These are phyloP conservation scores for Neofusicoccum cordaticola DNA, from an alignment of 2,329 filamentous ascomycete species.

Conservation along the genomic window DNA sequence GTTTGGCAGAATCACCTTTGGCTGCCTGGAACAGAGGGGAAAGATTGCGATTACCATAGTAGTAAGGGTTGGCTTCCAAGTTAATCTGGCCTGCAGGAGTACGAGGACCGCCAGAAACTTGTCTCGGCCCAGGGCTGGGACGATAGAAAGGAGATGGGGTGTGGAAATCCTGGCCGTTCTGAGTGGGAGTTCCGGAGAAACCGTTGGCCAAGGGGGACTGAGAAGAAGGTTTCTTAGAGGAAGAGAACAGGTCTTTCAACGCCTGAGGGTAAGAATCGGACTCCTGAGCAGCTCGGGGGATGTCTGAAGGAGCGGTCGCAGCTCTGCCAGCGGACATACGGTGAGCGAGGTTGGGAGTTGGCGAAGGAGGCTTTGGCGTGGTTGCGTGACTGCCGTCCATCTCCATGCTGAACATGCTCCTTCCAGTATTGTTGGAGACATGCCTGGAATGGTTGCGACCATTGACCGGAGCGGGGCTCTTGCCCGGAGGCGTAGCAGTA, in stretches of 20 bases:
- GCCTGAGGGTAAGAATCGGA: slow-evolving; percentile 46
- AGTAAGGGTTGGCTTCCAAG: slow-evolving; percentile 31
- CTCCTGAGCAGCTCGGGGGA: slow-evolving; percentile 18
- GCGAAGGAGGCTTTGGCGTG: slow-evolving; percentile 13
- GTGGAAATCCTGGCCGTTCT: slow-evolving; percentile 20
- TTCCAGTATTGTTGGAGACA: slow-evolving; percentile 48
- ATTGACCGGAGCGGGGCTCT: slow-evolving; percentile 25
- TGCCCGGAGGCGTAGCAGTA: slow-evolving; percentile 24
- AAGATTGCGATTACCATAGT: slow-evolving; percentile 49
- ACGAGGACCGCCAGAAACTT: slow-evolving; percentile 27
- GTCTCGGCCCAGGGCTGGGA: slow-evolving; percentile 26
- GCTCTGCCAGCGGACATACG: slow-evolving; percentile 48
- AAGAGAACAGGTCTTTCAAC: slow-evolving; percentile 47
- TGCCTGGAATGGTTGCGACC: slow-evolving; percentile 30
- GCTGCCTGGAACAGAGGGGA: slow-evolving; percentile 50
- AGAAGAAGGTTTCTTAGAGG: slow-evolving; percentile 16
- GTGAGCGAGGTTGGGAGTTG: slow-evolving; percentile 7
- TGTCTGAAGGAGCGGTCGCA: slow-evolving; percentile 7
- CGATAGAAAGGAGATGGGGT: slow-evolving; percentile 42
- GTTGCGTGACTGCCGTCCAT: slow-evolving; percentile 48
- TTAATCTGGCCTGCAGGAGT: slow-evolving; percentile 28
- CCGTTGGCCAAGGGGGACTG: slow-evolving; percentile 5
- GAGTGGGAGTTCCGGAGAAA: background rate
- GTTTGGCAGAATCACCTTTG: slow-evolving; percentile 40
- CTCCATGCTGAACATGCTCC: slow-evolving; percentile 66